A percentile compares a stretch with the other conserved stretches of the same genome.
These are phyloP conservation scores for Ustulina deusta DNA, from an alignment of 2,329 filamentous ascomycete genomes.

Conservation along the genomic window DNA sequence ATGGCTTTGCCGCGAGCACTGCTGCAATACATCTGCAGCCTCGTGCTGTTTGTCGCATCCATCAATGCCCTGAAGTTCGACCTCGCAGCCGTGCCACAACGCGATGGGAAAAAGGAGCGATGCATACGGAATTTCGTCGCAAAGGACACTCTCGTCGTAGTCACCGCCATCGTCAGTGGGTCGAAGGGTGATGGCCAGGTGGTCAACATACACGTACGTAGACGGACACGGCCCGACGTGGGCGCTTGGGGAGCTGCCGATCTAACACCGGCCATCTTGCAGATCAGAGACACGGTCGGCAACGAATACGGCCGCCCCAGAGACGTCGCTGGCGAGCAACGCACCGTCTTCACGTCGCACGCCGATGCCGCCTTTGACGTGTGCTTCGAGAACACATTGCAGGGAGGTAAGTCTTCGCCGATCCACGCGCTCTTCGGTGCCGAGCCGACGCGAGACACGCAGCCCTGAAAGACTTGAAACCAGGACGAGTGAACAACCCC, in stretches of 20 bases:
- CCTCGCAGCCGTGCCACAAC: conserved; percentile 72
- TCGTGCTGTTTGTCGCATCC: conserved; percentile 66
- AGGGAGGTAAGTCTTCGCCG: conserved; percentile 68
- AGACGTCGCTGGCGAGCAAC: conserved; percentile 90
- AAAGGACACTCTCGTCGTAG: conserved; percentile 92
- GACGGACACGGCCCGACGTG: neutral
- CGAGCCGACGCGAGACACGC: conserved; percentile 8
- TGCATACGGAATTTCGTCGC: conserved; percentile 97
- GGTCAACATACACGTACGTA: conserved; percentile 89
- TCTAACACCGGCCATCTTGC: conserved; percentile 33
- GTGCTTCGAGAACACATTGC: conserved; percentile 90
- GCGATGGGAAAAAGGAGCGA: conserved; percentile 76
- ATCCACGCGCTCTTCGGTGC: conserved; percentile 6
- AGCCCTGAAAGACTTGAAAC: conserved; percentile 44
- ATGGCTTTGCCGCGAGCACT: conserved; percentile 66
- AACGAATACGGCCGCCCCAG: conserved; percentile 95
- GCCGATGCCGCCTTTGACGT: conserved; percentile 94
- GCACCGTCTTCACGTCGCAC: conserved; percentile 93
- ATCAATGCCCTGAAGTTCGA: conserved; percentile 91
- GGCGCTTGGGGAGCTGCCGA: neutral
- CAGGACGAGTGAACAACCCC: conserved; percentile 59
- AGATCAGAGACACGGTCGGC: conserved; percentile 95
- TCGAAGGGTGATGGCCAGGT: conserved; percentile 89
- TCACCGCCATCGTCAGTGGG: conserved; percentile 90
- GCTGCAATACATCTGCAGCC: conserved; percentile 69